Percentiles rank a stretch among this genome's conserved stretches.
Evolutionary conservation across 169 alveolate species (phyloP).

Genomic region (Eimeria mitis): DNA sequence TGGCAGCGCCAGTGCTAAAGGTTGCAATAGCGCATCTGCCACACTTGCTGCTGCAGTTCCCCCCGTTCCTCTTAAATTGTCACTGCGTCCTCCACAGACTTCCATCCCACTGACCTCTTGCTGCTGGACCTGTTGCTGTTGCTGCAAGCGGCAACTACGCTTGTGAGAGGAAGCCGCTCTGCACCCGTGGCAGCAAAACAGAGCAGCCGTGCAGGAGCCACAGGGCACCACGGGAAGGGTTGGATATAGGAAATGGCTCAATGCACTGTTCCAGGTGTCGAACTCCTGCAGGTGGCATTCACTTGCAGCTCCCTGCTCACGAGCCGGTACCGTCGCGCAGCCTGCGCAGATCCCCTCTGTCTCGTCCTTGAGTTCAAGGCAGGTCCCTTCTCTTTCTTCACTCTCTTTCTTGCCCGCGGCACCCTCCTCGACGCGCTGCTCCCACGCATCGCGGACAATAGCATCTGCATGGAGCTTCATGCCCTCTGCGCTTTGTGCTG

Average conservation of each 20-base stretch:
- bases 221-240: constrained; percentile 44
- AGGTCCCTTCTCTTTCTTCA: neutral
- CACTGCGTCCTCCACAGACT: neutral
- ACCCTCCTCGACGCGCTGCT: neutral
- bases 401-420: neutral
- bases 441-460: constrained; percentile 14
- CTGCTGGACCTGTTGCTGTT: neutral
- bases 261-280: neutral
- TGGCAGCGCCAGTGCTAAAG: constrained; percentile 49
- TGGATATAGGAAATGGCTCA: constrained; percentile 5
- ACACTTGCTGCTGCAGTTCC: neutral
- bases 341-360: constrained; percentile 33
- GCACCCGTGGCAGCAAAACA: constrained; percentile 49
- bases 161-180: constrained; percentile 55
- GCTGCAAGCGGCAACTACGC: constrained; percentile 25
- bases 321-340: constrained; percentile 55
- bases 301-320: constrained; percentile 2
- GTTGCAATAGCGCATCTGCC: neutral
- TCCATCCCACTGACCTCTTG: constrained; percentile 11
- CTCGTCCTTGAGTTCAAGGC: neutral
- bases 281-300: neutral
- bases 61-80: neutral
- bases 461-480: neutral
- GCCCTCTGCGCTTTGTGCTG: neutral
- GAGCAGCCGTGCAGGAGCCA: constrained; percentile 55